A percentile compares a stretch with the other conserved stretches of the same genome.
These are phyloP conservation scores for Botryotinia convoluta DNA, from an alignment of 2,329 filamentous ascomycete genomes.

Conservation along the genomic window DNA sequence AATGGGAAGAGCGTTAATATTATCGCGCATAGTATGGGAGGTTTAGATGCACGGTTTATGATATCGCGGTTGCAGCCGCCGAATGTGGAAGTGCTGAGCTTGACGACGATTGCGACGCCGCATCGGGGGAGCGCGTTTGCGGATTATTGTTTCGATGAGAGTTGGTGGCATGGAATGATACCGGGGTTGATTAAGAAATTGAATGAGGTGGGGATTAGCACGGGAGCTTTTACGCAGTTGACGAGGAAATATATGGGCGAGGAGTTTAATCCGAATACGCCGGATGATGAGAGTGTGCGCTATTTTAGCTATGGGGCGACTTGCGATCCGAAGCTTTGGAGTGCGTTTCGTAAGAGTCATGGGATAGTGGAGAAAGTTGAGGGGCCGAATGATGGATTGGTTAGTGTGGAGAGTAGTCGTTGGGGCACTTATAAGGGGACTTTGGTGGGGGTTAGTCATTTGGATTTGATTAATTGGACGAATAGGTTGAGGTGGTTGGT, in stretches of 20 bases:
- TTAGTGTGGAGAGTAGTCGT: conserved; percentile 60
- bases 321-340: conserved; percentile 58
- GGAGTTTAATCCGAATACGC: conserved; percentile 57
- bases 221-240: conserved; percentile 59
- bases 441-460: conserved; percentile 58
- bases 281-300: conserved; percentile 50
- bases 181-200: conserved; percentile 55
- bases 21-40: conserved; percentile 67
- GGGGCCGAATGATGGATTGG: conserved; percentile 64
- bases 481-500: conserved; percentile 57
- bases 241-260: conserved; percentile 57
- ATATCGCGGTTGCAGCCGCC: conserved; percentile 53
- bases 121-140: conserved; percentile 48
- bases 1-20: conserved; percentile 67
- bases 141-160: conserved; percentile 51
- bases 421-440: conserved; percentile 66
- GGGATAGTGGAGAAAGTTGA: conserved; percentile 50
- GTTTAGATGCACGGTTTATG: conserved; percentile 64
- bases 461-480: conserved; percentile 68
- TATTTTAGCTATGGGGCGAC: conserved; percentile 64
- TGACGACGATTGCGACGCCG: conserved; percentile 42
- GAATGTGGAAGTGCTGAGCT: conserved; percentile 44
- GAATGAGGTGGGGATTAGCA: conserved; percentile 52
- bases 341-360: conserved; percentile 57
- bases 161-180: conserved; percentile 48